Evolutionary conservation across 345 rosid species (phyloP).

Genomic region (Gossypium stocksii): DNA sequence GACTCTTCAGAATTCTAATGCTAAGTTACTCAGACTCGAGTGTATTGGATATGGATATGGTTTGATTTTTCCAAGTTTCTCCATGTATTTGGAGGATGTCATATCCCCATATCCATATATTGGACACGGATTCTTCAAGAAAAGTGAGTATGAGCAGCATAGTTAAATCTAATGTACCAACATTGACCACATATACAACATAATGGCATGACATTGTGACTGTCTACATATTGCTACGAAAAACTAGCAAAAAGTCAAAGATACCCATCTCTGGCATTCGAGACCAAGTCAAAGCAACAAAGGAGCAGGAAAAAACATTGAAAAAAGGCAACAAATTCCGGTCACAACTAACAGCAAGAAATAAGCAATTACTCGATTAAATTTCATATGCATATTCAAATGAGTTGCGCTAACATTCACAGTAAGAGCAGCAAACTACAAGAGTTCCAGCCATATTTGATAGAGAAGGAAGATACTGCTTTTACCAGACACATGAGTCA

Average conservation of each 20-base stretch:
- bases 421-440: not conserved
- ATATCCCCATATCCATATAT: too few relatives aligned
- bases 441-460: slow-evolving; percentile 5
- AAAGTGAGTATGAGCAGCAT: too few relatives aligned
- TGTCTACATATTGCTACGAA: not conserved
- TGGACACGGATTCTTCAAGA: too few relatives aligned
- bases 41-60: too few relatives aligned
- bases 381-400: slow-evolving; percentile 5
- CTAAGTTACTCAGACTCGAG: too few relatives aligned
- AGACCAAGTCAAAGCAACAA: not conserved
- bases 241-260: not conserved
- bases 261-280: not conserved
- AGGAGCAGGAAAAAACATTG: not conserved
- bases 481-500: slow-evolving; percentile 6
- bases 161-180: not conserved
- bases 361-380: not conserved
- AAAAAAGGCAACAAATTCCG: not conserved
- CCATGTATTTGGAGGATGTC: too few relatives aligned
- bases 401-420: not conserved
- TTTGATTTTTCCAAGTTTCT: too few relatives aligned
- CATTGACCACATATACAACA: not conserved
- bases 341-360: not conserved
- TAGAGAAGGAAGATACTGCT: not conserved
- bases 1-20: too few relatives aligned
- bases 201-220: not conserved